These are phyloP conservation scores for Fusarium keratoplasticum DNA, from an alignment of 2,329 filamentous ascomycete species.

Conservation along the genomic window DNA sequence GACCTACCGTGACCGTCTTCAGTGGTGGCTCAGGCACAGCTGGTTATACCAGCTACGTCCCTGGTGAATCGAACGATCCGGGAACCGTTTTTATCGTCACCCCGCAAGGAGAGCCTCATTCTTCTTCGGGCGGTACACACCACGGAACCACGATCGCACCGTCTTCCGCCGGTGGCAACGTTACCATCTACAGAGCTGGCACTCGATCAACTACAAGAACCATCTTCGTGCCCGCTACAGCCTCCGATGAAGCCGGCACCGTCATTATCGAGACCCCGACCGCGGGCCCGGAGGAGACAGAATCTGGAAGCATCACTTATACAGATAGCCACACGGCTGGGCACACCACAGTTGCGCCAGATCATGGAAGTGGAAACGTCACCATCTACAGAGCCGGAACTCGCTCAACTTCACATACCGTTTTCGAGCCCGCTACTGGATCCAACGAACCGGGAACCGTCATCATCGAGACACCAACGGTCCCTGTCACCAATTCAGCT, in stretches of 20 bases:
- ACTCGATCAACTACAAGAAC: slow-evolving; percentile 4
- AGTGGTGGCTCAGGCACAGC: not conserved
- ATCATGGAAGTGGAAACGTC: not conserved
- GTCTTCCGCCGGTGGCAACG: not conserved
- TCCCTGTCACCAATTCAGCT: not conserved
- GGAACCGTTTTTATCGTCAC: not conserved
- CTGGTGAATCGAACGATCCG: not conserved
- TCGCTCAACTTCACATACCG: not conserved
- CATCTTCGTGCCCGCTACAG: slow-evolving; percentile 9
- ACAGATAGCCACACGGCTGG: not conserved
- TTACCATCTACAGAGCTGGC: slow-evolving; percentile 8
- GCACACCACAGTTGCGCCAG: not conserved
- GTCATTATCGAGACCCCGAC: slow-evolving; percentile 22
- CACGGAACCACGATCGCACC: not conserved
- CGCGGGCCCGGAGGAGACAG: not conserved
- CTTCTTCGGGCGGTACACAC: not conserved
- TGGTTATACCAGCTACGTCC: not conserved
- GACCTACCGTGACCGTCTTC: slow-evolving; percentile 11
- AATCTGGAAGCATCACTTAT: not conserved
- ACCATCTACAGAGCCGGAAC: slow-evolving; percentile 1
- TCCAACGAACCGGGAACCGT: slow-evolving; percentile 8
- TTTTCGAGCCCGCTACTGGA: not conserved
- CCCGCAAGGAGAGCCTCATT: not conserved
- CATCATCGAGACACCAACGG: slow-evolving; percentile 3
- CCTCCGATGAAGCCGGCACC: not conserved